Base-by-base conservation (phyloP, 1,284 basidiomycete species). In the Boletus smithii region DNA sequence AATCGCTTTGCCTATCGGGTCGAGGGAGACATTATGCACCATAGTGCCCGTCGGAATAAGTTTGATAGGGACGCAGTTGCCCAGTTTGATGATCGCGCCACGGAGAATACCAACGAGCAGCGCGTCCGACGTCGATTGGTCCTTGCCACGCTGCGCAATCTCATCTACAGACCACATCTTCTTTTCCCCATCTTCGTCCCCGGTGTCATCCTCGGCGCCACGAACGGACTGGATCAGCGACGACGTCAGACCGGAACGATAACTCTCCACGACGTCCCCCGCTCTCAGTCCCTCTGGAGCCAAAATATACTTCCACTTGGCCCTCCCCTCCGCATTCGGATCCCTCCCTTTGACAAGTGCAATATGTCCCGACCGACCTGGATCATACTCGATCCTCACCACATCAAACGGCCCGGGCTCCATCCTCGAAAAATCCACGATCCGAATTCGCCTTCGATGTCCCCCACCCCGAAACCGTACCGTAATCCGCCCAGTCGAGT, bases 311-410 rank as follows among this genome's bases (percentile, higher is more conserved):
- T 83, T 88, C 78, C 79, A 83, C 59, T 73, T 73, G 56, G 77
- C 70, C 52, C 48, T 66, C 5, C 78, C 80, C 58, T 75, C 68
- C 17, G 71, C 70, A 14, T 62, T 63, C 1, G 72, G 69, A 58
- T 82, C 69, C 49, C 83, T 74, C 63, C 77, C 81, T 60, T 78
- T 75, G 55, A 98, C 65, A 44, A 99, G 78, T 1, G 95, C 95
- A 61, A 99, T 95, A 68, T 99, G 97, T 4, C 91, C 92, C 35
- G 86, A 90, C 42, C 95, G 79, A 26, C 91, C 90, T 0, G 95
- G 95, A 73, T 99, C 95, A 67, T 97, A 99, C 70, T 99, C 95
- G 59, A 99, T 90, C 35, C 95, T 81, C 13, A 95, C 78, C 35
- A 98, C 94, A 56, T 92, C 85, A 65, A 93, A 90, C 34, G 86